Percentiles rank a stretch among this genome's conserved stretches.
Conservation (phyloP, 2,329 filamentous ascomycete genomes). For the Aspergillus sclerotialis region DNA sequence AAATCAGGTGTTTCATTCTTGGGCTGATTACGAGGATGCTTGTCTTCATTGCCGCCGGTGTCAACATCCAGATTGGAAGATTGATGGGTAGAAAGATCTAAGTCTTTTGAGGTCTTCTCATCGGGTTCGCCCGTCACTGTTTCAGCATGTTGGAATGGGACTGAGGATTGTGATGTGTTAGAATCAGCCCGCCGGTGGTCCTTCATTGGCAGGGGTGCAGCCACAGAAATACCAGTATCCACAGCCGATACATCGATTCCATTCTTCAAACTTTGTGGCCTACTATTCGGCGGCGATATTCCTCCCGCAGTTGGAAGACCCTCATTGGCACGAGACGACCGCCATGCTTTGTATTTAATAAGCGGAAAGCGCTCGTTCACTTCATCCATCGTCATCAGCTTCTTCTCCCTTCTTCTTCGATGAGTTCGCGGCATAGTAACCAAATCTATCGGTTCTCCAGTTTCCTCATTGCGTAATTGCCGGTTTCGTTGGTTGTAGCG, state of each 20-base stretch:
- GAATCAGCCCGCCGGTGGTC: conserved; percentile 13
- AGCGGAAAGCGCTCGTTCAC: conserved; percentile 96
- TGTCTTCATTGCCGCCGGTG: conserved; percentile 7
- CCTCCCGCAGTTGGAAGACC: conserved; percentile 80
- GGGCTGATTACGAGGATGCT: conserved; percentile 23
- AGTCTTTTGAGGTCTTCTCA: conserved; percentile 10
- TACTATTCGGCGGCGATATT: conserved; percentile 64
- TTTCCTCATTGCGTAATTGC: conserved; percentile 65
- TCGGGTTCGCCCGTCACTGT: conserved; percentile 5
- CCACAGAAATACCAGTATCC: conserved; percentile 15
- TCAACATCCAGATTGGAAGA: conserved; percentile 2
- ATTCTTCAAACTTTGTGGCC: conserved; percentile 66
- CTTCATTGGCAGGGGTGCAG: conserved; percentile 16
- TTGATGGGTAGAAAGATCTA: neutral
- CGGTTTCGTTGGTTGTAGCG: conserved; percentile 94
- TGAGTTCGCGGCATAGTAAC: conserved; percentile 79
- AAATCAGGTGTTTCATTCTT: conserved; percentile 48
- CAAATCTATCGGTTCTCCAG: conserved; percentile 83
- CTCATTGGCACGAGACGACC: conserved; percentile 71
- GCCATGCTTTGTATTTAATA: conserved; percentile 95
- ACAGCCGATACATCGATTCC: conserved; percentile 42
- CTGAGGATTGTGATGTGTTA: conserved; percentile 8
- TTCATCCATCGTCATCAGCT: conserved; percentile 97
- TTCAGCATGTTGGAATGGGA: conserved; percentile 9
- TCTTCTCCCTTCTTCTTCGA: conserved; percentile 87